Evolutionary conservation across 495 filamentous ascomycete species (phyloP).

Genomic region (Annulohypoxylon moriforme): DNA sequence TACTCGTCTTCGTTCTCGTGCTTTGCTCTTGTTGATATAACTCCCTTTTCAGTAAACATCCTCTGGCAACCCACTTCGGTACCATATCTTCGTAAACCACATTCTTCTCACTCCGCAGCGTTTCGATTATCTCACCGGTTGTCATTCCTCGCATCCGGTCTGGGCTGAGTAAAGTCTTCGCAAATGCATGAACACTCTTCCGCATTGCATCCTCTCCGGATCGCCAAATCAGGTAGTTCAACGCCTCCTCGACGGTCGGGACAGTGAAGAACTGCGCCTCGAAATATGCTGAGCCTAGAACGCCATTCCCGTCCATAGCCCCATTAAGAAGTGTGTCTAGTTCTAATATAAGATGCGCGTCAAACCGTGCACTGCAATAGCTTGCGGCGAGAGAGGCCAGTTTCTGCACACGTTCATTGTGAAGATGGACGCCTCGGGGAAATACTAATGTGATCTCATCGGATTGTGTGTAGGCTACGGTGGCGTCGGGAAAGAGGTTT

Average conservation of each 20-base stretch:
- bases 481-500: slow-evolving; percentile 16
- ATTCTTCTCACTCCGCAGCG: slow-evolving; percentile 26
- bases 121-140: slow-evolving; percentile 19
- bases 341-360: slow-evolving; percentile 10
- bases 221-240: slow-evolving; percentile 29
- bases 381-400: slow-evolving; percentile 26
- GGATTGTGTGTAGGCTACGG: slow-evolving; percentile 30
- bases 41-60: slow-evolving; percentile 34
- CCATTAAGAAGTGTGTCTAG: neutral
- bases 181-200: slow-evolving; percentile 13
- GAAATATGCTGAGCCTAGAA: slow-evolving; percentile 21
- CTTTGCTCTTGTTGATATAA: slow-evolving; percentile 1
- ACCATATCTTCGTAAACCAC: slow-evolving; percentile 22
- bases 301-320: neutral
- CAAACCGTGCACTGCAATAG: slow-evolving; percentile 31
- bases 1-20: neutral
- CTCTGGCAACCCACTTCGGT: slow-evolving; percentile 30
- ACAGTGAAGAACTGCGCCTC: slow-evolving; percentile 27
- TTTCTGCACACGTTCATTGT: slow-evolving; percentile 20
- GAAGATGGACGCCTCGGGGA: slow-evolving; percentile 15
- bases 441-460: slow-evolving; percentile 32
- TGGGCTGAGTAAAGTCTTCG: slow-evolving; percentile 12
- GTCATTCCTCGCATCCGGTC: slow-evolving; percentile 17
- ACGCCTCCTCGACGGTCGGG: slow-evolving; percentile 27
- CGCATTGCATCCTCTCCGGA: slow-evolving; percentile 10